A percentile compares a stretch with the other conserved stretches of the same genome.
phyloP scores from a whole-genome alignment of 108 stramenopile species.

The Cyclotella cryptica region DNA sequence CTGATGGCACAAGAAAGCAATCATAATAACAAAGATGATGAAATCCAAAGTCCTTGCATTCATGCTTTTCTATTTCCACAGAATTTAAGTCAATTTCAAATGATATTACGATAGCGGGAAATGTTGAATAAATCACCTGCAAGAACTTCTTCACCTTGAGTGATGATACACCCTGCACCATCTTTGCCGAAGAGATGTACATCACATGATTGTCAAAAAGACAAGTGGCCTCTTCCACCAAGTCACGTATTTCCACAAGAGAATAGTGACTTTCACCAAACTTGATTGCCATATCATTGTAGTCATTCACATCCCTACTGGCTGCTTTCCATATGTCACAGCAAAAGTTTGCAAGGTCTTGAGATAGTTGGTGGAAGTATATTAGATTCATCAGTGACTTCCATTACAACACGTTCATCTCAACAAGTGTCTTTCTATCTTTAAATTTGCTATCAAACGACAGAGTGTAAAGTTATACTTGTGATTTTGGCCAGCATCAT shows the following conservation, averaged over 20 bases:
- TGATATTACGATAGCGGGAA: neutral
- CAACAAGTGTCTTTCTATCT: constrained; percentile 1
- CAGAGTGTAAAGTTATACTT: neutral
- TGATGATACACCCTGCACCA: too few species aligned
- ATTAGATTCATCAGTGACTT: neutral
- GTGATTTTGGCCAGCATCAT: constrained; percentile 11
- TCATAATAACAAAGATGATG: neutral
- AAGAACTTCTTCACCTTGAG: too few species aligned
- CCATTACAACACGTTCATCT: constrained; percentile 10
- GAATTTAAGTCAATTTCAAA: neutral
- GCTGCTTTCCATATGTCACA: constrained; percentile 1
- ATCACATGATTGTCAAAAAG: constrained; percentile 1
- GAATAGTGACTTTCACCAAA: neutral
- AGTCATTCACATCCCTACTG: constrained; percentile 4
- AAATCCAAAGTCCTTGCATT: neutral
- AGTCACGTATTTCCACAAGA: neutral
- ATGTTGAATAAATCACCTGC: too few species aligned
- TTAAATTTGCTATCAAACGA: neutral
- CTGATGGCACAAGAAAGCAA: constrained; percentile 3
- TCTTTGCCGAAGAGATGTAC: neutral
- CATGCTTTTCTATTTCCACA: neutral
- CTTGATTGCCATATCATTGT: constrained; percentile 12
- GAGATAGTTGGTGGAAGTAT: constrained; percentile 2
- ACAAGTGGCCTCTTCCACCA: neutral
- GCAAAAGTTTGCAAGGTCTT: constrained; percentile 11